Percentiles rank a stretch among this genome's conserved stretches.
phyloP scores from a whole-genome alignment of 495 filamentous ascomycete genomes.

The Penicillium maclennaniae region DNA sequence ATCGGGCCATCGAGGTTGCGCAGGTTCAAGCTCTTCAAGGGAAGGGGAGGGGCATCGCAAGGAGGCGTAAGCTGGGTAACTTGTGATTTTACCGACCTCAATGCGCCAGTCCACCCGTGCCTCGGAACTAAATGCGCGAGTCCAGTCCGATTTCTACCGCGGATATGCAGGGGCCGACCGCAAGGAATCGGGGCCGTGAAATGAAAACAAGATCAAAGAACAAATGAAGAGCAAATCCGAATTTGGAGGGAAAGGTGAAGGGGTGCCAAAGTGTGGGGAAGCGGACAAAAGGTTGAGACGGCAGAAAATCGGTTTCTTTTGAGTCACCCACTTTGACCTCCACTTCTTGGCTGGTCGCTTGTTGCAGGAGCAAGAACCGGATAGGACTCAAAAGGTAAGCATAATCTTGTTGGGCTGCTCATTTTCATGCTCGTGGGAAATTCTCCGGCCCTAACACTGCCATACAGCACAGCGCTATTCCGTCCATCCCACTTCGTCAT shows the following conservation, averaged over 20 bases:
- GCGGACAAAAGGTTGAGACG: constrained; percentile 25
- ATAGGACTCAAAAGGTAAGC: neutral
- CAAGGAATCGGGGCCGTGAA: neutral
- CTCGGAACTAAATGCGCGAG: constrained; percentile 32
- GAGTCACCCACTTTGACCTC: constrained; percentile 21
- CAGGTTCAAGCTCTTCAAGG: constrained; percentile 9
- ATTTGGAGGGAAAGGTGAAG: constrained; percentile 9
- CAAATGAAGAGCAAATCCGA: neutral
- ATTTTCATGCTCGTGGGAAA: neutral
- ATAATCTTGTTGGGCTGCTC: neutral
- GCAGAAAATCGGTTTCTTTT: constrained; percentile 29
- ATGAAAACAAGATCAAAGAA: constrained; percentile 9
- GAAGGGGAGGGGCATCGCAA: constrained; percentile 16
- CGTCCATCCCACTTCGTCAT: constrained; percentile 36
- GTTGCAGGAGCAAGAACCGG: neutral
- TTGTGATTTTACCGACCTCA: constrained; percentile 32
- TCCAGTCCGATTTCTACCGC: constrained; percentile 18
- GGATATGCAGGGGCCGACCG: neutral
- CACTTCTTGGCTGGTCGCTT: neutral
- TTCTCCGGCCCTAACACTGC: neutral
- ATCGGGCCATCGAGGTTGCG: constrained; percentile 13
- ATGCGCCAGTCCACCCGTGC: constrained; percentile 46
- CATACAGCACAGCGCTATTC: neutral
- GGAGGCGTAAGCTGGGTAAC: constrained; percentile 19
- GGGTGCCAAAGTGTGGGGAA: constrained; percentile 30